Percentiles rank a stretch among this genome's conserved stretches.
These are phyloP conservation scores for Pseudomassariella vexata DNA, from an alignment of 2,329 filamentous ascomycete genomes.

Conservation along the genomic window DNA sequence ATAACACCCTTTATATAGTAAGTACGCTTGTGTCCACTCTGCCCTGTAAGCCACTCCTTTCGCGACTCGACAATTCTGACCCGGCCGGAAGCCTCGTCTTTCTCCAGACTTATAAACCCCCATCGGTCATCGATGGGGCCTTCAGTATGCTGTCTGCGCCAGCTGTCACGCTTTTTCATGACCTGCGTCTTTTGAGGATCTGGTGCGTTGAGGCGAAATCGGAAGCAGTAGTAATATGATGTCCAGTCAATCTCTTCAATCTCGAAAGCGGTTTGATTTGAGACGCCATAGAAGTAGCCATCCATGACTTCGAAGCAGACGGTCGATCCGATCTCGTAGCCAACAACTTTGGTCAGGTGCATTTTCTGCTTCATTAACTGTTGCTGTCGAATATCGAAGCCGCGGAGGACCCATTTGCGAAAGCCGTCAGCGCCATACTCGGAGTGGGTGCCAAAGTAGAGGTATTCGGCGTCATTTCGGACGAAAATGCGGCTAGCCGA, in stretches of 20 bases:
- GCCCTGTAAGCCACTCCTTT: conserved; percentile 55
- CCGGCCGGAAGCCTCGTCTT: conserved; percentile 51
- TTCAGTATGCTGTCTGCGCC: conserved; percentile 62
- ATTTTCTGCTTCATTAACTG: conserved; percentile 38
- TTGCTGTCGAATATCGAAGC: conserved; percentile 38
- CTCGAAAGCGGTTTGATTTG: conserved; percentile 58
- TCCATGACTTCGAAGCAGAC: conserved; percentile 68
- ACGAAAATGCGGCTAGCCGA: conserved; percentile 58
- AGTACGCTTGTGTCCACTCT: conserved; percentile 54
- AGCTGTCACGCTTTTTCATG: conserved; percentile 44
- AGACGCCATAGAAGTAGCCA: conserved; percentile 62
- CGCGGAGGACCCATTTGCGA: conserved; percentile 57
- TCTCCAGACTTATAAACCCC: conserved; percentile 59
- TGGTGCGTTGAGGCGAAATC: conserved; percentile 51
- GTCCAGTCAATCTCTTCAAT: conserved; percentile 60
- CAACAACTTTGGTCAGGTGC: conserved; percentile 52
- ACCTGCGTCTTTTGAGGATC: conserved; percentile 30
- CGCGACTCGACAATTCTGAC: conserved; percentile 62
- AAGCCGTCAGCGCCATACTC: conserved; percentile 45
- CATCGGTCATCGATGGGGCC: conserved; percentile 70
- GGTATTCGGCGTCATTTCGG: conserved; percentile 53
- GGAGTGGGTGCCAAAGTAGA: conserved; percentile 63
- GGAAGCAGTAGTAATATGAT: conserved; percentile 63
- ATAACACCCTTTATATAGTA: conserved; percentile 57
- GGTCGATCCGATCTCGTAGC: conserved; percentile 59